Percentiles rank a stretch among this genome's conserved stretches.
Evolutionary conservation across 805 yeast genomes (phyloP).

Genomic region (Candida corydali): DNA sequence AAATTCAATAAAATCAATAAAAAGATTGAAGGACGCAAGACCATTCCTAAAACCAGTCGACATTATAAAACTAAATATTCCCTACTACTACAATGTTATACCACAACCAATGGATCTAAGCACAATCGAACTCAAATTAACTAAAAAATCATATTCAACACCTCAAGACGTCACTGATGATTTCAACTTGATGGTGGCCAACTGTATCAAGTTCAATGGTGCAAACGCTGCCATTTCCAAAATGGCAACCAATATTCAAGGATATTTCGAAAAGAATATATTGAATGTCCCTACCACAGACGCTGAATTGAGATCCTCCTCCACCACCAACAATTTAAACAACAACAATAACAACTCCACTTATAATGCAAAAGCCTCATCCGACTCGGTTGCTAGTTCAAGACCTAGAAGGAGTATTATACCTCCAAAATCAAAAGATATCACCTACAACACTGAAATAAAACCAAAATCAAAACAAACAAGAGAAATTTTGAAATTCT

Average conservation of each 20-base stretch:
- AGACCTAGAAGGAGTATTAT: constrained; percentile 95
- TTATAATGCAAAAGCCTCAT: constrained; percentile 6
- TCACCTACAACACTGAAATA: constrained; percentile 70
- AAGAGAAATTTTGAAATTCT: constrained; percentile 85
- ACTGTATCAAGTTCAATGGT: constrained; percentile 85
- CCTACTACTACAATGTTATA: constrained; percentile 81
- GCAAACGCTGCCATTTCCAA: constrained; percentile 75
- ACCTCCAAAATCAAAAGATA: constrained; percentile 93
- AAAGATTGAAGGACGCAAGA: constrained; percentile 84
- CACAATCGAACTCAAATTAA: constrained; percentile 81
- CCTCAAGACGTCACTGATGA: constrained; percentile 70
- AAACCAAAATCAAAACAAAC: constrained; percentile 89
- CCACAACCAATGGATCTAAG: constrained; percentile 90
- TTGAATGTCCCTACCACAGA: constrained; percentile 91
- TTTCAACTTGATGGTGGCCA: constrained; percentile 77
- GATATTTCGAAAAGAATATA: constrained; percentile 90
- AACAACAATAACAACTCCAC: constrained; percentile 14
- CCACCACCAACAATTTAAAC: constrained; percentile 5
- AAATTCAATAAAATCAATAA: constrained; percentile 79
- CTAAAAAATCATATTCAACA: constrained; percentile 63
- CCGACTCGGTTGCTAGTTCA: constrained; percentile 68
- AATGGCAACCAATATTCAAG: constrained; percentile 89
- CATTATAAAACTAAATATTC: constrained; percentile 80
- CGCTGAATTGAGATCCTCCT: not conserved
- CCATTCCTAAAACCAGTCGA: constrained; percentile 93